Evolutionary conservation across 225 moss, liverwort and hornwort genomes (phyloP).

Genomic region (Anthoceros angustus): DNA sequence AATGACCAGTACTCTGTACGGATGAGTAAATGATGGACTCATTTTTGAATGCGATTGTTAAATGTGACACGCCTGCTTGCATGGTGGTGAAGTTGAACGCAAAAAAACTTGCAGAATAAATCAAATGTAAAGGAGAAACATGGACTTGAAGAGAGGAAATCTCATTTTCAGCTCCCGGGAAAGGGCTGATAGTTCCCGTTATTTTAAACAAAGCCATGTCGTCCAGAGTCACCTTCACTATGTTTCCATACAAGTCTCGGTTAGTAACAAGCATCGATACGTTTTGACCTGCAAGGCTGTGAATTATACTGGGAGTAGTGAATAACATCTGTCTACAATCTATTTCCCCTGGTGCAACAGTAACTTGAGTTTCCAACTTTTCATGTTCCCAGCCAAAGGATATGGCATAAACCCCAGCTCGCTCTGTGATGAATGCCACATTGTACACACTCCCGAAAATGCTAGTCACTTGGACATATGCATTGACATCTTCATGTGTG

Average conservation of each 20-base stretch:
- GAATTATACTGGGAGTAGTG: background rate
- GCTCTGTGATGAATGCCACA: background rate
- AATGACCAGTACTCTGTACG: background rate
- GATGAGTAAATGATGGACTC: background rate
- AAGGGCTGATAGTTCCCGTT: background rate
- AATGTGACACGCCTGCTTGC: background rate
- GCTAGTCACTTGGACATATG: background rate
- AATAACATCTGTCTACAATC: background rate
- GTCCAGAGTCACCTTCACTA: background rate
- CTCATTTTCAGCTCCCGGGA: background rate
- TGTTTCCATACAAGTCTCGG: background rate
- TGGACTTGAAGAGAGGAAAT: background rate
- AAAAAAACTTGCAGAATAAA: background rate
- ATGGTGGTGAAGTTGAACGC: background rate
- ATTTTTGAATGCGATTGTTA: background rate
- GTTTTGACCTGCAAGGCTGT: background rate
- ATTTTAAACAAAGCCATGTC: background rate
- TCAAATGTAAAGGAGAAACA: background rate
- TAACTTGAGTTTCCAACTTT: background rate
- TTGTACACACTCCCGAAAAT: background rate
- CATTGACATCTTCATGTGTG: background rate
- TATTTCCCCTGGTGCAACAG: background rate
- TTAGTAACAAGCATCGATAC: background rate
- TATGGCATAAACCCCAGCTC: background rate
- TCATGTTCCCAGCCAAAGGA: background rate